Evolutionary conservation across 2,329 filamentous ascomycete genomes (phyloP).

Genomic region (Trichoderma koningii): DNA sequence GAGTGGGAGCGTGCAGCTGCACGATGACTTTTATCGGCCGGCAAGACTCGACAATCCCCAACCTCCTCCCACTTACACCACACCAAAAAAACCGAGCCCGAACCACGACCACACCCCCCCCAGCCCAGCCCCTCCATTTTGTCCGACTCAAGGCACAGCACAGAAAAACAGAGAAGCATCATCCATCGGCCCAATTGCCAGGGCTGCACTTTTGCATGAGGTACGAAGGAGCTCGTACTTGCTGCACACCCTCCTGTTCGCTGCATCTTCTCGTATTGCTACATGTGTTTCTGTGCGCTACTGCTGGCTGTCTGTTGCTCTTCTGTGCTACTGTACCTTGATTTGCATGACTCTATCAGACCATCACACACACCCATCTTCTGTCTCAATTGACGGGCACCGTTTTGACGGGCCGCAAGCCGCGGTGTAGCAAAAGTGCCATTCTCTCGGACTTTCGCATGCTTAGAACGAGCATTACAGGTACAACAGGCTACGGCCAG

Average conservation of each 20-base stretch:
- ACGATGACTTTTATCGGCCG: slow-evolving; percentile 39
- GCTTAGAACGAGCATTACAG: not conserved
- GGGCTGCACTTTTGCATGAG: slow-evolving; percentile 1
- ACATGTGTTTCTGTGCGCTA: not conserved
- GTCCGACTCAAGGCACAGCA: slow-evolving; percentile 8
- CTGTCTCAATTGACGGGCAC: not conserved
- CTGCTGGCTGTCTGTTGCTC: not conserved
- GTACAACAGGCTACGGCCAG: slow-evolving; percentile 10
- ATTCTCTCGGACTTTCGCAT: not conserved
- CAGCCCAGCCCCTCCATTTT: slow-evolving; percentile 36
- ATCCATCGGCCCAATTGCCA: too few relatives aligned
- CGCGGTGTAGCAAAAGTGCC: slow-evolving; percentile 17
- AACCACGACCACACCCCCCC: not conserved
- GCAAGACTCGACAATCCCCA: slow-evolving; percentile 35
- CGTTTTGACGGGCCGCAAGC: slow-evolving; percentile 17
- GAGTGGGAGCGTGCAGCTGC: slow-evolving; percentile 33
- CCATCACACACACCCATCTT: not conserved
- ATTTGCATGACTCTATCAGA: not conserved
- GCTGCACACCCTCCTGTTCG: slow-evolving; percentile 2
- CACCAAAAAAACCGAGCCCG: slow-evolving; percentile 17
- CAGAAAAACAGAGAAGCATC: slow-evolving; percentile 21
- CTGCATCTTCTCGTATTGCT: not conserved
- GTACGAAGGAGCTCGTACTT: too few relatives aligned
- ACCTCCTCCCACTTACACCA: slow-evolving; percentile 44
- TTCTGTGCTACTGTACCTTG: not conserved